Percentiles rank a stretch among this genome's conserved stretches.
Evolutionary conservation across 2,329 filamentous ascomycete species (phyloP).

Genomic region (Cordyceps fumosorosea): DNA sequence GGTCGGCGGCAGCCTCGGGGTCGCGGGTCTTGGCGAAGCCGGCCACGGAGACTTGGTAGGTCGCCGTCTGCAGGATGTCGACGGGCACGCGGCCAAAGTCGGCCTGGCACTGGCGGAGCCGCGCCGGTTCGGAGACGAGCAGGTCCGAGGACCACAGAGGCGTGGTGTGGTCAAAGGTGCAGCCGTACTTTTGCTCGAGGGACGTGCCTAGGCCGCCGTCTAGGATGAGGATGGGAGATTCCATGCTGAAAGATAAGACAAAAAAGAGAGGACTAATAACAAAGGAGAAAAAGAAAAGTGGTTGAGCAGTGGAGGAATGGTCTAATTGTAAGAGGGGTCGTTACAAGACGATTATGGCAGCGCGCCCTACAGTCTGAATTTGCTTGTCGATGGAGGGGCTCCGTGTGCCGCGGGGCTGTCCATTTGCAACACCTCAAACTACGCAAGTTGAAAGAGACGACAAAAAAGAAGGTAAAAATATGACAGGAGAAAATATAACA

Average conservation of each 20-base stretch:
- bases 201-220: constrained; percentile 64
- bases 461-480: neutral
- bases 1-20: constrained; percentile 21
- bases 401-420: neutral
- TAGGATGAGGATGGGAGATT: constrained; percentile 41
- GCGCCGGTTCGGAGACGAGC: constrained; percentile 46
- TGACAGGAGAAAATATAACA: neutral
- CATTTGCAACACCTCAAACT: neutral
- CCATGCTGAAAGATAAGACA: neutral
- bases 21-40: constrained; percentile 45
- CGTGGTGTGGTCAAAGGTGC: constrained; percentile 44
- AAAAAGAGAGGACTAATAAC: neutral
- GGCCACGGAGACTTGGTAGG: constrained; percentile 56
- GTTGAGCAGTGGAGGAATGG: neutral
- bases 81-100: constrained; percentile 51
- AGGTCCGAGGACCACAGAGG: constrained; percentile 65
- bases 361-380: neutral
- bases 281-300: no score
- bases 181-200: constrained; percentile 50
- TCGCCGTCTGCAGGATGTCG: constrained; percentile 60
- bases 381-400: neutral
- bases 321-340: neutral
- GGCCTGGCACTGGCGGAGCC: constrained; percentile 47
- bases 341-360: no score
- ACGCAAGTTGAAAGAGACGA: neutral